Conservation (phyloP, 371 early-diverging fungal species). For the Circinella minor region DNA sequence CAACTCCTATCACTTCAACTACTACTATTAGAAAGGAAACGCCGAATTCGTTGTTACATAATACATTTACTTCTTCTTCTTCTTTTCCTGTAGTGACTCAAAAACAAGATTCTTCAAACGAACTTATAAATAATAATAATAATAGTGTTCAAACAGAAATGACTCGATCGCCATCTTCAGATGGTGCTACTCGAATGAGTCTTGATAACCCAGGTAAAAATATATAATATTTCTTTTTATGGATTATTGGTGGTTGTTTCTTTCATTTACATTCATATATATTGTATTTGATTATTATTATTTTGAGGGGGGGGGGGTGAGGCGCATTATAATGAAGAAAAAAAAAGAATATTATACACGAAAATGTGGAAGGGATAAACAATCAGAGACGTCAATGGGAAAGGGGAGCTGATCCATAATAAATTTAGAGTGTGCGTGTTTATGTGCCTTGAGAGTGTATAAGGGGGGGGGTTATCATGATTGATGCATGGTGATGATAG, state of each 20-base stretch:
- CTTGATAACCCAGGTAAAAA: slow-evolving; percentile 21
- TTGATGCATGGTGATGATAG: no score
- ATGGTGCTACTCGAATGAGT: slow-evolving; percentile 32
- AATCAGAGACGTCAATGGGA: no score
- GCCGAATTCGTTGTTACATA: slow-evolving; percentile 14
- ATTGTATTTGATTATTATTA: no score
- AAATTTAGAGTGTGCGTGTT: no score
- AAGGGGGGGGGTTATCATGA: no score
- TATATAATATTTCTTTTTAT: not conserved
- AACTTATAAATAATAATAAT: slow-evolving; percentile 7
- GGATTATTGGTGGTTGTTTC: not conserved
- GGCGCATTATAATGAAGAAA: no score
- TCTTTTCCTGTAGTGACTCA: slow-evolving; percentile 9
- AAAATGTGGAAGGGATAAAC: no score
- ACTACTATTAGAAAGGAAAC: slow-evolving; percentile 18
- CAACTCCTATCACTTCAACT: no score
- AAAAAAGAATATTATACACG: no score
- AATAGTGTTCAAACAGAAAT: slow-evolving; percentile 13
- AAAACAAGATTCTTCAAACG: slow-evolving; percentile 4
- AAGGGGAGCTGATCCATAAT: no score
- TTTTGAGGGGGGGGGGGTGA: no score
- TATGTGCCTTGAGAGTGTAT: no score
- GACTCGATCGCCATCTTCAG: slow-evolving; percentile 16
- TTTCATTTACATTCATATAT: not conserved
- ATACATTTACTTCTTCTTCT: not conserved